phyloP scores from a whole-genome alignment of 345 rosid species.

The Laguncularia racemosa region DNA sequence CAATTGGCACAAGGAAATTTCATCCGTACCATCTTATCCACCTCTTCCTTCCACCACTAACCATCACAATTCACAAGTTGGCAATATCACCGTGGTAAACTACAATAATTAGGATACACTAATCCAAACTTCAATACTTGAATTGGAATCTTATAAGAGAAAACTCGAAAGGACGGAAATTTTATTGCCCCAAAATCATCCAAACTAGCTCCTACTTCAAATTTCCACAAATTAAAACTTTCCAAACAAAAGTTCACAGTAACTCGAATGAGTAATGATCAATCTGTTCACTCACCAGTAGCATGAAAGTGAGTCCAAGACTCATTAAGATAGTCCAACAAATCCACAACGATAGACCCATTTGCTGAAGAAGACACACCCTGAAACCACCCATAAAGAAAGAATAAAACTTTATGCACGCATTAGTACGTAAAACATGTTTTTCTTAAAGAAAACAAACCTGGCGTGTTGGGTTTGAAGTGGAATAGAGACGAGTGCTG shows the following conservation, averaged over 20 bases:
- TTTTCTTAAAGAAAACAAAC: slow-evolving; percentile 2
- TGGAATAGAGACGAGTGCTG: slow-evolving; percentile 24
- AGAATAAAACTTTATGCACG: too few relatives aligned
- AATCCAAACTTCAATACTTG: too few relatives aligned
- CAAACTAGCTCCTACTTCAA: background rate
- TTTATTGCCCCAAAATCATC: background rate
- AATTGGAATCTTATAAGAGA: too few relatives aligned
- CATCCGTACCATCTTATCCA: too few relatives aligned
- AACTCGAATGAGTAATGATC: background rate
- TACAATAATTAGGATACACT: too few relatives aligned
- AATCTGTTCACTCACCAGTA: slow-evolving; percentile 33
- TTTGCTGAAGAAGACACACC: slow-evolving; percentile 13
- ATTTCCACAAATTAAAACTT: background rate
- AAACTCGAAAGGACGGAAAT: too few relatives aligned
- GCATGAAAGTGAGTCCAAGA: slow-evolving; percentile 97
- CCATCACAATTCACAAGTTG: too few relatives aligned
- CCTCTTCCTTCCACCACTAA: too few relatives aligned
- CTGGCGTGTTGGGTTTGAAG: slow-evolving; percentile 11
- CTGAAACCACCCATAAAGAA: background rate
- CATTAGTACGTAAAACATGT: too few relatives aligned
- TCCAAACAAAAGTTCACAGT: background rate
- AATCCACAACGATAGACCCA: slow-evolving; percentile 26
- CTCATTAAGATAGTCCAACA: slow-evolving; percentile 64
- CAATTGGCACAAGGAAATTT: too few relatives aligned
- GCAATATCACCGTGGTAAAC: too few relatives aligned